Conservation (phyloP, 1,284 basidiomycete species). For the Trichosporon sp. region DNA sequence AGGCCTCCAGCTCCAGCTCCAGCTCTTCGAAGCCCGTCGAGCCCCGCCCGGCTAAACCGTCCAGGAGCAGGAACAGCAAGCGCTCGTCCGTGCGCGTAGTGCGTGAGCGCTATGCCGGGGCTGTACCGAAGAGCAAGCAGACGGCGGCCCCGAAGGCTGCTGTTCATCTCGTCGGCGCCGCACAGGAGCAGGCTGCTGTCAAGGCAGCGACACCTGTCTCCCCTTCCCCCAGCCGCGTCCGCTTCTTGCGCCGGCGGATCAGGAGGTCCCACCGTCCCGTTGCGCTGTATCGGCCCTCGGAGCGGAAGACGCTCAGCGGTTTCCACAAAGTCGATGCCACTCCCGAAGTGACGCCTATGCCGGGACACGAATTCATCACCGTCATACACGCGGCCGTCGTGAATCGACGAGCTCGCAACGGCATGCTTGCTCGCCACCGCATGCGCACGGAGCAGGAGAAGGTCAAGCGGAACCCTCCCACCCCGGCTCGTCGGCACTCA, state of each 20-base stretch:
- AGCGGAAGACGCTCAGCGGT: neutral
- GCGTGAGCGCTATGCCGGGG: neutral
- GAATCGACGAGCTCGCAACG: neutral
- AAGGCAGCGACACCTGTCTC: neutral
- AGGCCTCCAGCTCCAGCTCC: neutral
- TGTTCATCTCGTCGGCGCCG: neutral
- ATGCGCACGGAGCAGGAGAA: neutral
- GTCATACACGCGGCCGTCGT: neutral
- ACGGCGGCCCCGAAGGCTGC: neutral
- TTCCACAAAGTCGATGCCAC: neutral
- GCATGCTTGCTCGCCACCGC: neutral
- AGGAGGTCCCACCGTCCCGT: neutral
- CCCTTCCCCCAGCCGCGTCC: neutral
- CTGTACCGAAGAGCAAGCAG: neutral
- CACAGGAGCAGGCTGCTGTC: neutral
- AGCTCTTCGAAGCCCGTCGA: neutral
- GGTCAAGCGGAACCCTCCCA: neutral
- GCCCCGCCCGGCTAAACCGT: neutral
- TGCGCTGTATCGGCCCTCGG: neutral
- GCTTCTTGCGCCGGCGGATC: neutral
- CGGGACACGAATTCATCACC: neutral
- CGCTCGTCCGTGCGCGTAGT: neutral
- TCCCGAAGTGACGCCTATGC: neutral
- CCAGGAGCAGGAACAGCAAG: neutral
- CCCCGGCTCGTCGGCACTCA: neutral